Conservation (phyloP, 495 filamentous ascomycete genomes). For the Pyrenula aspistea region DNA sequence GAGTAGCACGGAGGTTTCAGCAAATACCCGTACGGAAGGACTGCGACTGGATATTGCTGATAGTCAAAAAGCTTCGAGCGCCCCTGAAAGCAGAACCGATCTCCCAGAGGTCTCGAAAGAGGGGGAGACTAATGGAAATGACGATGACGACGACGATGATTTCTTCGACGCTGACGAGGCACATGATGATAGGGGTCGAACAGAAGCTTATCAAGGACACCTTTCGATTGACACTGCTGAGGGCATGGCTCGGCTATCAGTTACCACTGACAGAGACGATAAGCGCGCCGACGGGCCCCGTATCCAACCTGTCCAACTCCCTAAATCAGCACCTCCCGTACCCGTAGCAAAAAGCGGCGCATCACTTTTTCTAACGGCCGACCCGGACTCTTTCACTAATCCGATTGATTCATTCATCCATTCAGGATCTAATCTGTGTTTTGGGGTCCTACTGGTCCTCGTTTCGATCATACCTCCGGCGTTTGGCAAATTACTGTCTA, state of each 20-base stretch:
- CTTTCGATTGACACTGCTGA: conserved; percentile 9
- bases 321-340: conserved; percentile 6
- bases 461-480: conserved; percentile 86
- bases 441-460: conserved; percentile 71
- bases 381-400: conserved; percentile 47
- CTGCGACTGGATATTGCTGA: no score
- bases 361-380: conserved; percentile 26
- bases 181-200: conserved; percentile 4
- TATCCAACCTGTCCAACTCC: background rate
- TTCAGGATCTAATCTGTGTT: conserved; percentile 79
- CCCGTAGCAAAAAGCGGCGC: conserved; percentile 11
- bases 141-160: conserved; percentile 24
- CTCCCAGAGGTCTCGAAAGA: conserved; percentile 2
- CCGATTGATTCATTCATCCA: conserved; percentile 78
- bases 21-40: no score
- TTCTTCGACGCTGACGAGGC: conserved; percentile 33
- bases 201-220: conserved; percentile 20
- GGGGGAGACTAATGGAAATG: conserved; percentile 9
- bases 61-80: no score
- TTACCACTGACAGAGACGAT: conserved; percentile 16
- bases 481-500: conserved; percentile 69
- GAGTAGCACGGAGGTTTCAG: no score
- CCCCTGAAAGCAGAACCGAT: background rate
- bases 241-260: conserved; percentile 17
- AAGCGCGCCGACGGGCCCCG: conserved; percentile 2